Percentiles rank a stretch among this genome's conserved stretches.
Evolutionary conservation across 345 rosid genomes (phyloP).

Genomic region (Leavenworthia alabamica): DNA sequence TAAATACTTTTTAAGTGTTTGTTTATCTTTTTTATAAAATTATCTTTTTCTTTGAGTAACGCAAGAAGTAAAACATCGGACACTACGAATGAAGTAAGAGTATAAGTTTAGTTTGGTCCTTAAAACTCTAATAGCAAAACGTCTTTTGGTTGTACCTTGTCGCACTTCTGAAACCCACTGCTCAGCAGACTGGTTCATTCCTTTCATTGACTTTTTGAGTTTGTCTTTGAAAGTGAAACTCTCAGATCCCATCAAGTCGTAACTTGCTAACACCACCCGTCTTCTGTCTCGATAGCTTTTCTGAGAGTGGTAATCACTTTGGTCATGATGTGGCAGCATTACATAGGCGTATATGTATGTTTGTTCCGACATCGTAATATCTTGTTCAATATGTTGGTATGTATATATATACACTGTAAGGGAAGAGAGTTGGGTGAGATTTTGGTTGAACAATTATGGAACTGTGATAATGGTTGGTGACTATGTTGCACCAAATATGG

Average conservation of each 20-base stretch:
- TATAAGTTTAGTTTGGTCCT: constrained; percentile 20
- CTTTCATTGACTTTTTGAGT: constrained; percentile 22
- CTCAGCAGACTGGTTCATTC: constrained; percentile 10
- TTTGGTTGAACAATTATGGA: constrained; percentile 29
- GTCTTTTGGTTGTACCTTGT: constrained; percentile 22
- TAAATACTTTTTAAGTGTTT: neutral
- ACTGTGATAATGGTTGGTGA: constrained; percentile 21
- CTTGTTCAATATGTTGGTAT: neutral
- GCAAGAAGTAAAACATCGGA: constrained; percentile 12
- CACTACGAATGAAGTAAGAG: constrained; percentile 13
- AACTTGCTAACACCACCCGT: constrained; percentile 25
- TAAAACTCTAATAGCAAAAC: constrained; percentile 29
- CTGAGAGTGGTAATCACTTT: neutral
- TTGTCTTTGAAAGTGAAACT: constrained; percentile 23
- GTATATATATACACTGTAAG: neutral
- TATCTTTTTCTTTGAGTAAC: neutral
- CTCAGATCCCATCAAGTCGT: constrained; percentile 23
- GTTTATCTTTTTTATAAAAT: neutral
- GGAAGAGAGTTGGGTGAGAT: constrained; percentile 19
- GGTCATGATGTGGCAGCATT: constrained; percentile 9
- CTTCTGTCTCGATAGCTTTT: constrained; percentile 24
- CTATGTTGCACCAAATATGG: constrained; percentile 27
- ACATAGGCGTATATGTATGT: constrained; percentile 8
- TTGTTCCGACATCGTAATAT: constrained; percentile 19
- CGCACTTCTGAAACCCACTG: constrained; percentile 19